Base-by-base conservation (phyloP, 192 early-diverging fungal genomes). In the Chytriomyces sp. region DNA sequence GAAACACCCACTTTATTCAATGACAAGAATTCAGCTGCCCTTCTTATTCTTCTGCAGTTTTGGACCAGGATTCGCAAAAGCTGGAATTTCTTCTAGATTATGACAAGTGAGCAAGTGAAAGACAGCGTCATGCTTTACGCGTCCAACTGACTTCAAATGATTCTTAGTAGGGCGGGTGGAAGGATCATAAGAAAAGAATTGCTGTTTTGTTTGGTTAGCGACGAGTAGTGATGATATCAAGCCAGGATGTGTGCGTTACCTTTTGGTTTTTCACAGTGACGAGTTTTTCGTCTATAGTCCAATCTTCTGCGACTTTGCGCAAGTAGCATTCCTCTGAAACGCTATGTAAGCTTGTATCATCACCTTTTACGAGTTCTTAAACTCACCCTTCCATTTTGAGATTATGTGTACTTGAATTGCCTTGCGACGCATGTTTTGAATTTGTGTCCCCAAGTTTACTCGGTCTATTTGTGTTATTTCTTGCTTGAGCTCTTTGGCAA, bases 71-170 rank as follows among this genome's bases (percentile, higher is more conserved):
- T 36, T 73, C 26, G 71, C 59, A 44, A 74, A 64, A 28, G 65
- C 39, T 25, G 69, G 74, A 22, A 81, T 69, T 12, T 85, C 83
- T 14, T 79, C 78, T 14, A 85, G 67, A 25, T 67, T 74, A 53
- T 79, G 73, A 34, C 64, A 74, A 3, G 71, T 68, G n/a, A 85
- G 77, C 78, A 85, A 76, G 53, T 85, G 83, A 40, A 80, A 85
- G 19, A 85, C 83, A 0, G 83, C 77, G 49, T 79, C 77, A 57
- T 81, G 78, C 41, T 75, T 75, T 57, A 75, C 77, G 31, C 75
- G 78, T n/a, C 65, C 25, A 17, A 61, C 54, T 2, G 55, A 39
- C n/a, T 58, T 72, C 2, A 55, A 72, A 7, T 17, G 70, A 28
- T 61, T 56, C 28, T 58, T 25, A 1, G 65, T 26, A 28, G 39